phyloP scores from a whole-genome alignment of 257 asterid species.

The Solanum infundibuliforme region DNA sequence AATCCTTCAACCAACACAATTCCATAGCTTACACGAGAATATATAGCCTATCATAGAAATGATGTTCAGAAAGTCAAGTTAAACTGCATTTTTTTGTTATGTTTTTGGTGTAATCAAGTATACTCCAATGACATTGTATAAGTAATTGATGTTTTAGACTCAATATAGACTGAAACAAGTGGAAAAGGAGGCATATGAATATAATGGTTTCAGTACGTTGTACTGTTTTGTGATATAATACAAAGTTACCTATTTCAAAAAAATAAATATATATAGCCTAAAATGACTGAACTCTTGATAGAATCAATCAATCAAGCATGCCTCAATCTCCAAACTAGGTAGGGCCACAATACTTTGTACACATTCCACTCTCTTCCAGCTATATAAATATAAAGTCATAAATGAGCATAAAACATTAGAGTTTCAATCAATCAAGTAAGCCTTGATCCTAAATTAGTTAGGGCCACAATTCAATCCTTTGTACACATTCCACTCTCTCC shows the following conservation, averaged over 20 bases:
- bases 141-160: too few species aligned
- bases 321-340: background rate
- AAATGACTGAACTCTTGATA: background rate
- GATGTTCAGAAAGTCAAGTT: too few species aligned
- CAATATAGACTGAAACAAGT: too few species aligned
- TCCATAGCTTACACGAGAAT: background rate
- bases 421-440: background rate
- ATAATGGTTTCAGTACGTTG: too few species aligned
- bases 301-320: background rate
- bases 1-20: background rate
- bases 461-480: background rate
- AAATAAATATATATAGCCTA: background rate
- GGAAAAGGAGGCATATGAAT: too few species aligned
- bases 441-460: background rate
- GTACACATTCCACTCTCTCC: background rate
- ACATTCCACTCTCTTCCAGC: background rate
- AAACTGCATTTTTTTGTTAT: too few species aligned
- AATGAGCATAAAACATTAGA: background rate
- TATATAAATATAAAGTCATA: background rate
- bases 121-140: too few species aligned
- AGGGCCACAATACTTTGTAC: background rate
- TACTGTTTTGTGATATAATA: too few species aligned
- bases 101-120: too few species aligned
- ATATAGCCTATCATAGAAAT: background rate
- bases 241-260: too few species aligned